phyloP scores from a whole-genome alignment of 257 asterid species.

The Gentiana straminea region DNA sequence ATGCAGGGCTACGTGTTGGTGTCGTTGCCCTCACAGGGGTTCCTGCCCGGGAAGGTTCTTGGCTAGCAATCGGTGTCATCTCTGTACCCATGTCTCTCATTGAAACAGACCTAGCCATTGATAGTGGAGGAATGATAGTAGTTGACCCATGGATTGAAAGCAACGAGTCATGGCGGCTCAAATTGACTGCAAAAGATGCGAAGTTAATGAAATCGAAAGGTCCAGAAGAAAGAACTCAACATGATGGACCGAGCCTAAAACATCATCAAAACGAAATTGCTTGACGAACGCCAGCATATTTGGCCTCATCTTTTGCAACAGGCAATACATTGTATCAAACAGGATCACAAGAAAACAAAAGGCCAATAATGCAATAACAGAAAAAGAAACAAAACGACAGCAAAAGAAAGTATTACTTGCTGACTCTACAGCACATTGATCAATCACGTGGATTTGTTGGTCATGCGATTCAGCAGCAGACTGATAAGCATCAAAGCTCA shows the following conservation, averaged over 20 bases:
- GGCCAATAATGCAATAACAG: not conserved
- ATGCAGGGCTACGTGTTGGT: constrained; percentile 79
- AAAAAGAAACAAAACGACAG: not conserved
- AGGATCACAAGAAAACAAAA: not conserved
- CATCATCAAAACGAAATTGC: not conserved
- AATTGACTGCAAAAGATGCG: constrained; percentile 21
- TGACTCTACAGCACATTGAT: constrained; percentile 20
- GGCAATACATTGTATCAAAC: too few relatives aligned
- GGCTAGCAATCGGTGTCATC: constrained; percentile 97
- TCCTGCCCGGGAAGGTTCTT: constrained; percentile 83
- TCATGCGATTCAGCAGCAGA: constrained; percentile 20
- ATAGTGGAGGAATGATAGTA: constrained; percentile 20
- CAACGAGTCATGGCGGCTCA: constrained; percentile 31
- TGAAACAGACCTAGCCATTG: constrained; percentile 72
- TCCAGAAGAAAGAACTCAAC: not conserved
- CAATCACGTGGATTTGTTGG: constrained; percentile 24
- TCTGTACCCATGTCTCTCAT: constrained; percentile 99
- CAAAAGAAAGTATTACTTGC: constrained; percentile 22
- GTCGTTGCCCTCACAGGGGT: constrained; percentile 82
- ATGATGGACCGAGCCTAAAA: not conserved
- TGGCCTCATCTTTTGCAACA: too few relatives aligned
- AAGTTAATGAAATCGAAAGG: not conserved
- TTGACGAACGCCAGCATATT: not conserved
- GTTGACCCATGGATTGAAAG: constrained; percentile 27
- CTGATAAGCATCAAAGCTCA: constrained; percentile 26